These are phyloP conservation scores for Takashimella koratensis DNA, from an alignment of 1,284 basidiomycete species.

Conservation along the genomic window DNA sequence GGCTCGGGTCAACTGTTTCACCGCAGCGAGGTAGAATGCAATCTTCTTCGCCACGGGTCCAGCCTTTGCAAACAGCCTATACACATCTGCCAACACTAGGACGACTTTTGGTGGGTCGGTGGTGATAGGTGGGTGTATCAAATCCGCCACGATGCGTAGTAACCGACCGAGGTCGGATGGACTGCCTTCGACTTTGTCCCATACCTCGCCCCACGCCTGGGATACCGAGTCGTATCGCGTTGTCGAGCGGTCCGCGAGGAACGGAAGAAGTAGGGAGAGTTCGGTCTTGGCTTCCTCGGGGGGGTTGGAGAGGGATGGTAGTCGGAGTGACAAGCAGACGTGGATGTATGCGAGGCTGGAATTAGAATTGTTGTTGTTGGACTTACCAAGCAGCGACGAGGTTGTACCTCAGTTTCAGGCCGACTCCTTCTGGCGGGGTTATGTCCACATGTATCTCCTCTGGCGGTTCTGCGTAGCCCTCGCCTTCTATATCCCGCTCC, in stretches of 20 bases:
- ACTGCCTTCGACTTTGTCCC: constrained; percentile 27
- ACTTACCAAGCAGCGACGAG: constrained; percentile 41
- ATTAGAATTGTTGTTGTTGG: background rate
- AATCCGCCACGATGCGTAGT: constrained; percentile 14
- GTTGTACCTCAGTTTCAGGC: constrained; percentile 40
- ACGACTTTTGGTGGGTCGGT: constrained; percentile 21
- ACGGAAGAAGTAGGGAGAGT: constrained; percentile 28
- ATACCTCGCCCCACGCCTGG: constrained; percentile 38
- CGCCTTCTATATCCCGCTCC: constrained; percentile 11
- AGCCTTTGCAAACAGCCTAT: constrained; percentile 18
- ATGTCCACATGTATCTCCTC: constrained; percentile 8
- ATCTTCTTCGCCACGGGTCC: constrained; percentile 31
- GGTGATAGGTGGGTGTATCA: constrained; percentile 38
- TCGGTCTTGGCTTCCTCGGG: constrained; percentile 21
- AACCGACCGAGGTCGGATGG: constrained; percentile 17
- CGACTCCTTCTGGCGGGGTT: constrained; percentile 22
- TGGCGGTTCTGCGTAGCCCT: constrained; percentile 9
- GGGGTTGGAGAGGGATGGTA: constrained; percentile 29
- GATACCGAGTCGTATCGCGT: constrained; percentile 26
- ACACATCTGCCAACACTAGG: constrained; percentile 31
- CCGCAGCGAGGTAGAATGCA: constrained; percentile 40
- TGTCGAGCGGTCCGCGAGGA: constrained; percentile 37
- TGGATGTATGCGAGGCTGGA: constrained; percentile 43
- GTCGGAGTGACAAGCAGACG: constrained; percentile 29
- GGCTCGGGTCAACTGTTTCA: constrained; percentile 19